Percentiles rank a stretch among this genome's conserved stretches.
phyloP scores from a whole-genome alignment of 208 protist genomes.

The Jaenimonas drosophilae region DNA sequence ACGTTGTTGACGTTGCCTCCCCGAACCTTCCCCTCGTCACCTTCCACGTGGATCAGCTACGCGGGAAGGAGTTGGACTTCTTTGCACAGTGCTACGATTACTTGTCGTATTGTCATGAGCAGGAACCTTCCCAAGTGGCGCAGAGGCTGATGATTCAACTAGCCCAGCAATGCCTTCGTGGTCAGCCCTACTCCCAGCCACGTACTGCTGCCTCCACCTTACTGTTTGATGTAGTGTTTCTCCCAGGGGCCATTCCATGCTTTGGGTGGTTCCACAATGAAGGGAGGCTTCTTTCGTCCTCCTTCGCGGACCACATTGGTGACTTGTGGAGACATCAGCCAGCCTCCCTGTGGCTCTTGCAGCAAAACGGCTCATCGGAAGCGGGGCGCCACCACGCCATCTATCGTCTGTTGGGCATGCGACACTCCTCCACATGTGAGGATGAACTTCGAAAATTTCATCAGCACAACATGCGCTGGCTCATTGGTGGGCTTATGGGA shows the following conservation, averaged over 20 bases:
- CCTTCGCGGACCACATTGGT: neutral
- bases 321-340: neutral
- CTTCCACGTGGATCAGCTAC: neutral
- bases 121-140: neutral
- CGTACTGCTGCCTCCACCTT: neutral
- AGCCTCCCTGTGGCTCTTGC: neutral
- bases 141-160: neutral
- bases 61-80: slow-evolving; percentile 14
- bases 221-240: slow-evolving; percentile 26
- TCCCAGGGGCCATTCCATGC: slow-evolving; percentile 18
- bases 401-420: too few species aligned
- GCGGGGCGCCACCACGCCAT: too few species aligned
- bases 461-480: too few species aligned
- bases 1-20: too few species aligned
- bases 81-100: slow-evolving; percentile 25
- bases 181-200: neutral
- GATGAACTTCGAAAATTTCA: too few species aligned
- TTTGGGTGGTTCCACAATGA: slow-evolving; percentile 30
- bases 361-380: neutral
- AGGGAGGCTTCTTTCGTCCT: neutral
- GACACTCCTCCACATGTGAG: too few species aligned
- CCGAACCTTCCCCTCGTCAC: slow-evolving; percentile 1
- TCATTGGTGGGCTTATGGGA: too few species aligned
- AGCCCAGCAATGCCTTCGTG: neutral
- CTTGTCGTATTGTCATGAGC: neutral